A percentile compares a stretch with the other conserved stretches of the same genome.
These are phyloP conservation scores for Clarireedia homoeocarpa DNA, from an alignment of 2,329 filamentous ascomycete species.

Conservation along the genomic window DNA sequence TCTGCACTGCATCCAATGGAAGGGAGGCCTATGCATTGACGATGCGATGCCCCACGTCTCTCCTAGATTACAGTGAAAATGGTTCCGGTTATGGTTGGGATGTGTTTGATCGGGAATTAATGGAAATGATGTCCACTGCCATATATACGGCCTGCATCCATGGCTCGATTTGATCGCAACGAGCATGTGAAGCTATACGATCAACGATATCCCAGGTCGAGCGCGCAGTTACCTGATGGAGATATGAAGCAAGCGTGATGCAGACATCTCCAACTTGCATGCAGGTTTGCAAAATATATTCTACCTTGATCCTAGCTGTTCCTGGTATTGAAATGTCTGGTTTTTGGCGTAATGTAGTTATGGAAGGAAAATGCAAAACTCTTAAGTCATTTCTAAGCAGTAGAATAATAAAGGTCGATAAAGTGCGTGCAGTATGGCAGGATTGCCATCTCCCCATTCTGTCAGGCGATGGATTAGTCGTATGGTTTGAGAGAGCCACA, in stretches of 20 bases:
- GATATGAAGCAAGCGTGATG: background rate
- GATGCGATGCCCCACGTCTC: slow-evolving; percentile 30
- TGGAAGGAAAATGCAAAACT: background rate
- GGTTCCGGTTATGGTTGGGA: slow-evolving; percentile 20
- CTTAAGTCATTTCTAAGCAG: background rate
- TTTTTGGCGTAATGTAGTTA: background rate
- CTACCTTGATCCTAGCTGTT: background rate
- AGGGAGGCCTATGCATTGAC: slow-evolving; percentile 21
- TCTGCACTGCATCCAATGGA: slow-evolving; percentile 22
- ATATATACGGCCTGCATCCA: slow-evolving; percentile 8
- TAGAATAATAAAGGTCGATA: background rate
- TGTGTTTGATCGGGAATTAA: slow-evolving; percentile 27
- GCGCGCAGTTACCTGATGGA: background rate
- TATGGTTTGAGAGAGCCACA: background rate
- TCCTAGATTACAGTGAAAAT: slow-evolving; percentile 20
- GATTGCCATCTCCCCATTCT: background rate
- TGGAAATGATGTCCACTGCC: slow-evolving; percentile 18
- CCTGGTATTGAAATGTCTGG: background rate
- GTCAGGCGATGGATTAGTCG: background rate
- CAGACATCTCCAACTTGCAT: background rate
- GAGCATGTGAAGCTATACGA: background rate
- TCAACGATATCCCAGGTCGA: background rate
- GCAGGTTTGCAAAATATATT: background rate
- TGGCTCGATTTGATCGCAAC: slow-evolving; percentile 1
- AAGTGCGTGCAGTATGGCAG: background rate